Conservation (phyloP, 2,329 filamentous ascomycete genomes). For the Alternaria ethzedia region DNA sequence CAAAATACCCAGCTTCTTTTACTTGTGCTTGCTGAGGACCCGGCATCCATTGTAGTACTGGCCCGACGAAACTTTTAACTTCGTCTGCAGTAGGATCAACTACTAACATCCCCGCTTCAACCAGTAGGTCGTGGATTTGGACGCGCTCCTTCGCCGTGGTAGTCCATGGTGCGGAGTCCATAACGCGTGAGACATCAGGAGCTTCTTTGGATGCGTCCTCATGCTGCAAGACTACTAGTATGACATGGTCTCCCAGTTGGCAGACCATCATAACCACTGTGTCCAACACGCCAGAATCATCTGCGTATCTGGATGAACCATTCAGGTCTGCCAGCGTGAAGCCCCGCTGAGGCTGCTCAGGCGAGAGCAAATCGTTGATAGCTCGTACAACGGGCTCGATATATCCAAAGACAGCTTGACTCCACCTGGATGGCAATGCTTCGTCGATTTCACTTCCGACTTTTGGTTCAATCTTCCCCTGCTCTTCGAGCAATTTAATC, state of each 20-base stretch:
- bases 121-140: neutral
- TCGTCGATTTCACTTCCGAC: neutral
- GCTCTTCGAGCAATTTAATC: neutral
- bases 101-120: too few relatives aligned
- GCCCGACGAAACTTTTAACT: neutral
- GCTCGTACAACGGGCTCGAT: conserved; percentile 7
- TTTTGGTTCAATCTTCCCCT: neutral
- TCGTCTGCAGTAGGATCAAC: neutral
- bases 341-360: neutral
- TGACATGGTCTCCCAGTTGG: neutral
- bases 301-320: neutral
- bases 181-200: neutral
- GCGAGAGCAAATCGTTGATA: neutral
- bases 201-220: neutral
- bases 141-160: neutral
- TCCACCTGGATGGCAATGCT: neutral
- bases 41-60: conserved; percentile 1
- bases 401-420: neutral
- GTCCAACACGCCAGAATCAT: neutral
- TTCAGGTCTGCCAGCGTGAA: neutral
- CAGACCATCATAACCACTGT: neutral
- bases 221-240: neutral
- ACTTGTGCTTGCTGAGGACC: neutral
- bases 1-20: conserved; percentile 15
- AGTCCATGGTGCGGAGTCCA: conserved; percentile 7